Evolutionary conservation across 1,139 yeast species (phyloP), one percentile per base, ranked within the genome.

Genomic region (Candida gigantensis): DNA sequence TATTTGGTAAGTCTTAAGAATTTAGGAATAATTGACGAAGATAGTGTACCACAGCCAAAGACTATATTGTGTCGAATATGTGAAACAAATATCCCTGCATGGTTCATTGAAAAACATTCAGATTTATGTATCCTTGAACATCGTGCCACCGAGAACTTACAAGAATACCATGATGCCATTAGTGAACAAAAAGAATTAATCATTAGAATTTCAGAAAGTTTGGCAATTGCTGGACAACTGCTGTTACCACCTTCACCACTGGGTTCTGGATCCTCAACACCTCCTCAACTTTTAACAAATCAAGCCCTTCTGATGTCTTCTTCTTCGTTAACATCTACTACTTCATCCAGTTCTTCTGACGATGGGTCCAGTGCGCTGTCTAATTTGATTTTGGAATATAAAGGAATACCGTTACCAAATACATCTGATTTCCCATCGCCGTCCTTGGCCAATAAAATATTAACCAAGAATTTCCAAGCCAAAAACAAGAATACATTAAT

Each of bases 21-120:
- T 28, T 57, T 74, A 34, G 84, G 79, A 15, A 70, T 82, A 5
- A 71, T 79, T 5, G 83, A 82, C 45, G 84, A 81, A 46, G 72
- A 66, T 12, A 70, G 74, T 17, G 77, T 85, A 0, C 95, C 96
- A 0, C 75, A 80, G 20, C 96, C 95, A 0, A 82, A 82, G 25
- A 71, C 81, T 31, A 86, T 88, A 30, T 65, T 90, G 28, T 94
- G 99, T 58, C 73, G 96, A 35, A 89, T 94, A 14, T 94, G 99
- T 60, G 99, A 94, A 53, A 79, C 81, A 19, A 77, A 77, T 35
- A 80, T 90, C n/a, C 97, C 96, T 1, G 88, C 92, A 1, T 94
- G 98, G 98, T 92, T 95, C 82, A 71, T 92, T 34, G 98, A 90
- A 52, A 77, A 83, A 36, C 99, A 94, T 60, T 83, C 94, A 2